phyloP scores from a whole-genome alignment of 208 protist species.

The Trypanosomatidae sp. region DNA sequence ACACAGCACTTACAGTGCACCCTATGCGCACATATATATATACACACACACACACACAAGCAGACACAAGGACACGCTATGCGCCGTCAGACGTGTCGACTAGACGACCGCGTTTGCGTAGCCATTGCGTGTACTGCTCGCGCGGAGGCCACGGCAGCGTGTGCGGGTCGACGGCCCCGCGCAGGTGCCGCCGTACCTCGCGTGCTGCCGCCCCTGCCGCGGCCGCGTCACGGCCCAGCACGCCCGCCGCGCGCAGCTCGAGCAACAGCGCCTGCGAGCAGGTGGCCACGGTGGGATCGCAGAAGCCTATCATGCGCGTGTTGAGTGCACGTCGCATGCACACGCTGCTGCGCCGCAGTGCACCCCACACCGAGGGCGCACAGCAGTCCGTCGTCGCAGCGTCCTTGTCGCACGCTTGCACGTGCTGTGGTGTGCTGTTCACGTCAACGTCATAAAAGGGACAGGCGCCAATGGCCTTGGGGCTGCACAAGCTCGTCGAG shows the following conservation, averaged over 20 bases:
- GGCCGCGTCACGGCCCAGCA: constrained; percentile 16
- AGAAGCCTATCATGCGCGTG: constrained; percentile 77
- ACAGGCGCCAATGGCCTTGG: constrained; percentile 43
- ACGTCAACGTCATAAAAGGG: constrained; percentile 31
- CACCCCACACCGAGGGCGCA: constrained; percentile 8
- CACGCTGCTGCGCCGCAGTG: constrained; percentile 50
- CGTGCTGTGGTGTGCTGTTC: neutral
- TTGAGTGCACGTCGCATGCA: constrained; percentile 76
- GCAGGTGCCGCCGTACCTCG: constrained; percentile 21
- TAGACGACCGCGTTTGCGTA: constrained; percentile 33
- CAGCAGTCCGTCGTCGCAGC: neutral
- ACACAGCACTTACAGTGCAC: too few species aligned
- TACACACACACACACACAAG: too few species aligned
- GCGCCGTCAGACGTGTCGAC: too few species aligned
- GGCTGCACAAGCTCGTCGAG: constrained; percentile 53
- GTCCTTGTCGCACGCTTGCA: neutral
- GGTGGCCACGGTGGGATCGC: constrained; percentile 61
- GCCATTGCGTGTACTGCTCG: constrained; percentile 51
- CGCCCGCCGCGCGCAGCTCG: constrained; percentile 21
- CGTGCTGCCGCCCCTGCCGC: constrained; percentile 11
- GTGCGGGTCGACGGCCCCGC: constrained; percentile 31
- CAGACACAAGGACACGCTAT: too few species aligned
- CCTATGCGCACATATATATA: too few species aligned
- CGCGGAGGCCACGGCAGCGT: constrained; percentile 60
- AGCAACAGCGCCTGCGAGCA: constrained; percentile 60